These are phyloP conservation scores for Cladobotryum protrusum DNA, from an alignment of 2,329 filamentous ascomycete genomes.

Conservation along the genomic window DNA sequence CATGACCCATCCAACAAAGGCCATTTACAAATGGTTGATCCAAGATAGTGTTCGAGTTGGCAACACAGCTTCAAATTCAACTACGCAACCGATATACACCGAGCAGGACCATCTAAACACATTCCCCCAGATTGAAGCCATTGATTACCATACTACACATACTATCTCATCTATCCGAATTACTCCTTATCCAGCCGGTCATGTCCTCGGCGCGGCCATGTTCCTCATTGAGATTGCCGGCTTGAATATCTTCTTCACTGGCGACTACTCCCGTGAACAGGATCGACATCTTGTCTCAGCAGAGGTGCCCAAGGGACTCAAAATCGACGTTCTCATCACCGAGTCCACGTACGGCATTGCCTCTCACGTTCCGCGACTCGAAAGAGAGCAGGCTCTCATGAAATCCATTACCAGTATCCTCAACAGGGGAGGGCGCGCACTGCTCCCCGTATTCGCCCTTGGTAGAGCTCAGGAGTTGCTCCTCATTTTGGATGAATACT, in stretches of 20 bases:
- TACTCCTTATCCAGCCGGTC: conserved; percentile 92
- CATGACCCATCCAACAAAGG: conserved; percentile 99
- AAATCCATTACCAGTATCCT: conserved; percentile 89
- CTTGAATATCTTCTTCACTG: conserved; percentile 94
- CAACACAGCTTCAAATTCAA: conserved; percentile 57
- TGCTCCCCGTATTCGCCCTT: conserved; percentile 93
- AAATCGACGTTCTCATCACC: conserved; percentile 93
- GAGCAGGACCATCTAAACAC: conserved; percentile 93
- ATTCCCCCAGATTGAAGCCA: conserved; percentile 90
- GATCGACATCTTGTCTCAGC: conserved; percentile 94
- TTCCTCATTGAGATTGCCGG: conserved; percentile 96
- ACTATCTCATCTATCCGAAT: conserved; percentile 95
- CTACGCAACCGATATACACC: conserved; percentile 77
- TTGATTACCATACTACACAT: conserved; percentile 97
- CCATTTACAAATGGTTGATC: conserved; percentile 99
- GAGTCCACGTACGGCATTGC: conserved; percentile 97
- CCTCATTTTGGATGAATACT: conserved; percentile 94
- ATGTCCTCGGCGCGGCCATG: conserved; percentile 98
- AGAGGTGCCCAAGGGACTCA: conserved; percentile 79
- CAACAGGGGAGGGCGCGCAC: conserved; percentile 82
- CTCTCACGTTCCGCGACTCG: conserved; percentile 81
- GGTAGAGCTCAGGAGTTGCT: conserved; percentile 91
- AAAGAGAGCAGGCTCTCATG: conserved; percentile 90
- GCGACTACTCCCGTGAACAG: conserved; percentile 93
- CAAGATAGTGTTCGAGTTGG: conserved; percentile 92